Conservation (phyloP, 2,329 filamentous ascomycete species). For the Cladosporium velox region DNA sequence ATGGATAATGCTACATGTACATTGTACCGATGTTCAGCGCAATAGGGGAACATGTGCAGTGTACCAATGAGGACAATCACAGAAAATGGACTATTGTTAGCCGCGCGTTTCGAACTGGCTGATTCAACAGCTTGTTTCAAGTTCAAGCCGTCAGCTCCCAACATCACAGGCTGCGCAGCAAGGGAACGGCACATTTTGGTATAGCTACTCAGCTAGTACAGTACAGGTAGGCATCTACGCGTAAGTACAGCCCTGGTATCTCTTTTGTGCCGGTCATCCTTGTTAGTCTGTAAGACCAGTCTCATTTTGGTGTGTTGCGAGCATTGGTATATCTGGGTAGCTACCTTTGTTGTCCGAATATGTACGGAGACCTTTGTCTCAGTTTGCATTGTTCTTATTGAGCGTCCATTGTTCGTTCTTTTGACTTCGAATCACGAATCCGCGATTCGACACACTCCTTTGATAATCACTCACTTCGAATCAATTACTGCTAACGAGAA, state of each 20-base stretch:
- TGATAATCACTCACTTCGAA: not conserved
- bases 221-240: not conserved
- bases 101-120: slow-evolving; percentile 6
- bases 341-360: not conserved
- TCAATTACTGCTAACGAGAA: not conserved
- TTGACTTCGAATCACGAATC: not conserved
- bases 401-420: not conserved
- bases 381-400: not conserved
- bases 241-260: not conserved
- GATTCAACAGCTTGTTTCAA: slow-evolving; percentile 1
- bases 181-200: not conserved
- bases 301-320: not conserved
- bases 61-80: not conserved
- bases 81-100: not conserved
- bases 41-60: not conserved
- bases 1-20: not conserved
- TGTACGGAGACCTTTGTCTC: not conserved
- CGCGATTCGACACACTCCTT: slow-evolving; percentile 2
- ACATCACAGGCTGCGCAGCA: not conserved
- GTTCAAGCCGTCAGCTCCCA: not conserved
- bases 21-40: not conserved
- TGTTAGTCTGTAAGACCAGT: not conserved
- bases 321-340: not conserved
- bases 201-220: not conserved
- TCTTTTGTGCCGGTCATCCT: not conserved